Evolutionary conservation across 1,139 yeast genomes (phyloP).

Genomic region (Schwanniomyces etchellsii): DNA sequence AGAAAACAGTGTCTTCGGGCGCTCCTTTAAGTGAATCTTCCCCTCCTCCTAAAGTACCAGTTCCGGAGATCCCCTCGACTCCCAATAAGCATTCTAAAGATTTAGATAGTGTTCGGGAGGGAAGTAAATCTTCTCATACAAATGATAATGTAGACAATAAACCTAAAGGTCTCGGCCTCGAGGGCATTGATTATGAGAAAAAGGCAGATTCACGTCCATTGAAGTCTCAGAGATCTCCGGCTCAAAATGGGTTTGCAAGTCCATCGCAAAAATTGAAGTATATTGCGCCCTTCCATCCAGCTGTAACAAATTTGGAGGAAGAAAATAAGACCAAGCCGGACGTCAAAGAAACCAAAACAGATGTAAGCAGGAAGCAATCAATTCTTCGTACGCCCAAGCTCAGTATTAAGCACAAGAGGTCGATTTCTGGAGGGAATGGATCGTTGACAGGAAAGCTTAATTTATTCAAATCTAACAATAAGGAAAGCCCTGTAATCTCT

Average conservation of each 20-base stretch:
- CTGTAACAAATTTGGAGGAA: slow-evolving; percentile 38
- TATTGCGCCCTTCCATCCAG: slow-evolving; percentile 20
- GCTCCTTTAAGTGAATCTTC: too few species aligned
- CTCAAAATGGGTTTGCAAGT: background rate
- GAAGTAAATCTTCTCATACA: background rate
- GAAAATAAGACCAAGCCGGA: slow-evolving; percentile 7
- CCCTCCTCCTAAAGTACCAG: slow-evolving; percentile 32
- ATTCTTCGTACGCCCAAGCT: slow-evolving; percentile 27
- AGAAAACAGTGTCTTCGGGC: background rate
- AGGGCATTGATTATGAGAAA: slow-evolving; percentile 26
- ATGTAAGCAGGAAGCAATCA: slow-evolving; percentile 24
- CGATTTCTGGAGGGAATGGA: slow-evolving; percentile 34
- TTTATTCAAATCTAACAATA: slow-evolving; percentile 23
- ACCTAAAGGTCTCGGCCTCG: slow-evolving; percentile 39
- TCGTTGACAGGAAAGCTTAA: slow-evolving; percentile 24
- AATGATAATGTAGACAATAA: too few species aligned
- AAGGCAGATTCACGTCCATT: slow-evolving; percentile 1
- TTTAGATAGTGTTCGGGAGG: background rate
- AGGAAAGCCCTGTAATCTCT: slow-evolving; percentile 12
- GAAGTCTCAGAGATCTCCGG: background rate
- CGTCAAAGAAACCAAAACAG: background rate
- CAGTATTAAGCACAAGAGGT: slow-evolving; percentile 37
- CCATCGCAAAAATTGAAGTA: slow-evolving; percentile 4
- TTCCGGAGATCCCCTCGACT: slow-evolving; percentile 21
- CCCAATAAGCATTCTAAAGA: slow-evolving; percentile 10